Evolutionary conservation across 345 rosid species (phyloP).

Genomic region (Eucalyptus regnans): DNA sequence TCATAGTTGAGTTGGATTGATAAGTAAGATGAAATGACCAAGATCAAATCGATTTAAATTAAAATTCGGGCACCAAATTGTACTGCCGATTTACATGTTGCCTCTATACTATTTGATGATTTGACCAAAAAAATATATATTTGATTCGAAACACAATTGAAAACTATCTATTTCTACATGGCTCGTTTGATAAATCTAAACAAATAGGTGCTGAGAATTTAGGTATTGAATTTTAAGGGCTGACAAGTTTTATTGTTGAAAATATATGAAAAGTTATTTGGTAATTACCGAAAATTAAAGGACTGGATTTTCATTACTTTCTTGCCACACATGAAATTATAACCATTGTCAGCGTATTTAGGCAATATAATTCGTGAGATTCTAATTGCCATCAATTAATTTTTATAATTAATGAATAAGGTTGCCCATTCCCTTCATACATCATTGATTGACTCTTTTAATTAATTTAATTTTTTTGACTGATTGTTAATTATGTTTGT

Average conservation of each 20-base stretch:
- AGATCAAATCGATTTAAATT: too few relatives aligned
- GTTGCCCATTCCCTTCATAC: not conserved
- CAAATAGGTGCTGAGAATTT: not conserved
- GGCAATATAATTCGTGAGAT: not conserved
- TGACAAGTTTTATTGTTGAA: not conserved
- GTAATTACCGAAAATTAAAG: not conserved
- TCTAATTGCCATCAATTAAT: not conserved
- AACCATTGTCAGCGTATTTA: not conserved
- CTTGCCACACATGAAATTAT: not conserved
- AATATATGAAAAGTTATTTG: not conserved
- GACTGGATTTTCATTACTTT: not conserved
- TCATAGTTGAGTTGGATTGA: not conserved
- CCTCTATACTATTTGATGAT: not conserved
- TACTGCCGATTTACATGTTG: not conserved
- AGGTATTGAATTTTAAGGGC: not conserved
- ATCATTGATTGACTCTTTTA: not conserved
- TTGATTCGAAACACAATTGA: not conserved
- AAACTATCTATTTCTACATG: not conserved
- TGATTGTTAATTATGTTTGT: not conserved
- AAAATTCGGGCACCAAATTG: not conserved
- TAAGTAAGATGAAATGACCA: not conserved
- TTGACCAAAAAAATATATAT: not conserved
- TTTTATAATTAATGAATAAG: too few relatives aligned
- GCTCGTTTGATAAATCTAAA: not conserved
- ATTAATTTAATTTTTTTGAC: not conserved